Conservation (phyloP, 1,284 basidiomycete species). For the Moesziomyces aphidis region DNA sequence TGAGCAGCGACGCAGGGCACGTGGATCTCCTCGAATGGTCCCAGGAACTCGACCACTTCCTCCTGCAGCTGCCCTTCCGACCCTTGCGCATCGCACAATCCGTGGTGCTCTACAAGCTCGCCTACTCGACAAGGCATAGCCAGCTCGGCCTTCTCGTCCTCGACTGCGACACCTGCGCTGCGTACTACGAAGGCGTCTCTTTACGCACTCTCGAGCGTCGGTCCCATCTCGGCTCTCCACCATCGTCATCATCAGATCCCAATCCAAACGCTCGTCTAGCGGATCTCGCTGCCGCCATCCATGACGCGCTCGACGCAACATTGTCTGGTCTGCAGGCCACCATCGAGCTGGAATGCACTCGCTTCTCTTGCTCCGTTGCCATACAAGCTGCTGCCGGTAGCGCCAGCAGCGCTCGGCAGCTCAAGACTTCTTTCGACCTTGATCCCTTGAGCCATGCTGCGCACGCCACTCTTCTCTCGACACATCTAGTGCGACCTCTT, state of each 20-base stretch:
- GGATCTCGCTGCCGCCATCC: conserved; percentile 1
- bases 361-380: conserved; percentile 31
- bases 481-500: background rate
- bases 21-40: conserved; percentile 35
- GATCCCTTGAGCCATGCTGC: conserved; percentile 30
- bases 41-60: conserved; percentile 20
- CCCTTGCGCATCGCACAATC: conserved; percentile 3
- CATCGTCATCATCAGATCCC: background rate
- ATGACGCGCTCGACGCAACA: conserved; percentile 12
- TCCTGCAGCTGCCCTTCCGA: conserved; percentile 18
- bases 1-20: conserved; percentile 1
- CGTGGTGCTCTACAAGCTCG: conserved; percentile 33
- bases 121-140: conserved; percentile 5
- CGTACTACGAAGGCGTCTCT: conserved; percentile 31
- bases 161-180: conserved; percentile 23
- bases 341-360: conserved; percentile 15
- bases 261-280: conserved; percentile 3
- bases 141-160: conserved; percentile 22
- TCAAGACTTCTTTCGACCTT: conserved; percentile 36
- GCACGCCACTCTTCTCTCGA: conserved; percentile 4
- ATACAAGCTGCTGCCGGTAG: conserved; percentile 12
- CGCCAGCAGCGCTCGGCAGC: background rate
- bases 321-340: background rate
- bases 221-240: background rate
- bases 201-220: conserved; percentile 31